Conservation (phyloP, 768 basidiomycete species). For the Leucosporidium yakuticum region DNA sequence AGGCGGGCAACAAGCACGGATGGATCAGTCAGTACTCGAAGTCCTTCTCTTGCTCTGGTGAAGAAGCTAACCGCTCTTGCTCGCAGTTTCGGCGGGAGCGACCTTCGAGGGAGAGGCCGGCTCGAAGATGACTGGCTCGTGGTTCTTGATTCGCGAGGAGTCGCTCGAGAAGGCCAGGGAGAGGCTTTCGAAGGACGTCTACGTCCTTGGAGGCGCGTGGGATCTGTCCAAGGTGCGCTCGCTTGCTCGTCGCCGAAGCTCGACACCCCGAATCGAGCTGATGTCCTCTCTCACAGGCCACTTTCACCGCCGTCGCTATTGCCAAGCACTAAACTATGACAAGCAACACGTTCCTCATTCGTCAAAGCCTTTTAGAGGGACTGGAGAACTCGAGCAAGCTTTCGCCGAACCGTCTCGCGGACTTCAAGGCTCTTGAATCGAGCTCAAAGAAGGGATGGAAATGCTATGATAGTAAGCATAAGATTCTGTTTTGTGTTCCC, state of each 20-base stretch:
- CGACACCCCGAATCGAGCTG: background rate
- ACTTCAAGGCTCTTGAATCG: too few relatives aligned
- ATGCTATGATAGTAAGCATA: too few relatives aligned
- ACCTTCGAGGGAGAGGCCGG: slow-evolving; percentile 26
- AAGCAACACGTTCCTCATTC: too few relatives aligned
- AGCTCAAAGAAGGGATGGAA: too few relatives aligned
- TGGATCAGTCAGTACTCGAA: slow-evolving; percentile 12
- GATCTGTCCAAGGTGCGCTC: slow-evolving; percentile 22
- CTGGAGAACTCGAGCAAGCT: too few relatives aligned
- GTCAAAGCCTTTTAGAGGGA: too few relatives aligned
- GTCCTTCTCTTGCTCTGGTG: background rate
- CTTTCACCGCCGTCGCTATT: slow-evolving; percentile 20
- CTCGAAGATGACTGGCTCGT: slow-evolving; percentile 25
- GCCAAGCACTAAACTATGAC: slow-evolving; percentile 24
- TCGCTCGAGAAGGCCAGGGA: slow-evolving; percentile 15
- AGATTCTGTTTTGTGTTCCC: too few relatives aligned
- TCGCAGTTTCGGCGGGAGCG: slow-evolving; percentile 28
- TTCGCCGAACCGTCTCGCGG: too few relatives aligned
- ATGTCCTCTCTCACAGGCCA: background rate
- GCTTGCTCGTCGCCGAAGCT: background rate
- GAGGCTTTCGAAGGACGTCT: slow-evolving; percentile 21
- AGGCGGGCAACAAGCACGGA: slow-evolving; percentile 8
- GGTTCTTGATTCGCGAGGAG: slow-evolving; percentile 27
- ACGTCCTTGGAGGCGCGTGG: slow-evolving; percentile 25
- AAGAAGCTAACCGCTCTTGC: background rate